phyloP scores from a whole-genome alignment of 257 asterid species.

The Petunia secreta region DNA sequence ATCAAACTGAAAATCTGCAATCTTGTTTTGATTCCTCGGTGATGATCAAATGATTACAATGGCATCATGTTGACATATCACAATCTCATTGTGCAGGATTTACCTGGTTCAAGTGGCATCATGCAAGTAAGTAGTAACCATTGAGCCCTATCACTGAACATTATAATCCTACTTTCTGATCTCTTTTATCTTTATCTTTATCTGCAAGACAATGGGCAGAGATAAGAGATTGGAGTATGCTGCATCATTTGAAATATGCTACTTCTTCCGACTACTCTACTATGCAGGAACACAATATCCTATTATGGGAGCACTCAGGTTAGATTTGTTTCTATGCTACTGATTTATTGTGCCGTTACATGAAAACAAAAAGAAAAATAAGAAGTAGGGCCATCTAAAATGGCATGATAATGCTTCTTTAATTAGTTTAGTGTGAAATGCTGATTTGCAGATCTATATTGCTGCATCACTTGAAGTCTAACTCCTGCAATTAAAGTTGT shows the following conservation, averaged over 20 bases:
- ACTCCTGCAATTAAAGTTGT: neutral
- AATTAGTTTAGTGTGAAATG: neutral
- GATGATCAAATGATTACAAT: neutral
- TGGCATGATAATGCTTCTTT: neutral
- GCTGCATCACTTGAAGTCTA: neutral
- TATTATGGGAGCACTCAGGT: conserved; percentile 99
- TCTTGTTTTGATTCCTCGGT: neutral
- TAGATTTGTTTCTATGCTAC: conserved; percentile 22
- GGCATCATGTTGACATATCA: neutral
- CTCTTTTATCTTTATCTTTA: neutral
- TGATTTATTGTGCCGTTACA: neutral
- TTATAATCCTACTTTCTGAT: conserved; percentile 28
- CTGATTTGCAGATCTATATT: neutral
- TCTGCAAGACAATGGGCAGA: conserved; percentile 90
- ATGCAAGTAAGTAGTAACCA: conserved; percentile 82
- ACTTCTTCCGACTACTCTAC: conserved; percentile 83
- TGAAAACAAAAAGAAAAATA: neutral
- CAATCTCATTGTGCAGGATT: conserved; percentile 60
- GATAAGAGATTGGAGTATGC: conserved; percentile 87
- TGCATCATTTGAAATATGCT: conserved; percentile 87
- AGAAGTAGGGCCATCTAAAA: neutral
- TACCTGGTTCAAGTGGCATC: conserved; percentile 88
- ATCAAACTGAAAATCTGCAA: neutral
- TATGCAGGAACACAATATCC: conserved; percentile 95
- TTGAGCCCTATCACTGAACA: conserved; percentile 20